A percentile compares a stretch with the other conserved stretches of the same genome.
Evolutionary conservation across 805 yeast species (phyloP).

Genomic region (Brettanomyces sp.): DNA sequence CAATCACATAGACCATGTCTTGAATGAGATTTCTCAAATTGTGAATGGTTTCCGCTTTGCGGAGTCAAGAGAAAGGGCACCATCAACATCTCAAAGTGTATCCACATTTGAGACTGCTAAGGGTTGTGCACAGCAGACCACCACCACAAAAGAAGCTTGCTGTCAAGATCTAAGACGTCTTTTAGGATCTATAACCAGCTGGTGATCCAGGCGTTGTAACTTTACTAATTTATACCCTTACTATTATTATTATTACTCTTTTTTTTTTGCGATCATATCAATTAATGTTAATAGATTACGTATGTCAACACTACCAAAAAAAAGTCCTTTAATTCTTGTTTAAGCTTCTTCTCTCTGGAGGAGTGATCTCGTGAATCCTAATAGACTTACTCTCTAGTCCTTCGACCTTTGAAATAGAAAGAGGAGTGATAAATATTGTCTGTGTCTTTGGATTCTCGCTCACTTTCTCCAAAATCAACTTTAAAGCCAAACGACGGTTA

Average conservation of each 20-base stretch:
- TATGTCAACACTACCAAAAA: too few species aligned
- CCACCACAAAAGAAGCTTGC: too few species aligned
- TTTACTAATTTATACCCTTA: too few species aligned
- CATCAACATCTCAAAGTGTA: too few species aligned
- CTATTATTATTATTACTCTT: too few species aligned
- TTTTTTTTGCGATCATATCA: too few species aligned
- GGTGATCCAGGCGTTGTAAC: too few species aligned
- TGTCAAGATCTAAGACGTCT: too few species aligned
- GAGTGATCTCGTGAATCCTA: slow-evolving; percentile 50
- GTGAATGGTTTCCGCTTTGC: slow-evolving; percentile 5
- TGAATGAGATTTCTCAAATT: slow-evolving; percentile 10
- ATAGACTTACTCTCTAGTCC: slow-evolving; percentile 45
- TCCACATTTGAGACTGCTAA: too few species aligned
- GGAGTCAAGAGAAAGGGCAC: slow-evolving; percentile 3
- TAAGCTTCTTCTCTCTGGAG: slow-evolving; percentile 22
- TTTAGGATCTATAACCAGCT: too few species aligned
- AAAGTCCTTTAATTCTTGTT: neutral
- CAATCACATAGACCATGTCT: slow-evolving; percentile 10
- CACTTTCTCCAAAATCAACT: slow-evolving; percentile 61
- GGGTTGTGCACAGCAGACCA: too few species aligned
- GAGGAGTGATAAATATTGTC: slow-evolving; percentile 90
- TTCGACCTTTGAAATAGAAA: slow-evolving; percentile 70
- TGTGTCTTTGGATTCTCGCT: slow-evolving; percentile 61
- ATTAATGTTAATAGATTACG: too few species aligned
- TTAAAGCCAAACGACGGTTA: slow-evolving; percentile 72